Evolutionary conservation across 495 filamentous ascomycete genomes (phyloP).

Genomic region (Talaromyces stipitatus): DNA sequence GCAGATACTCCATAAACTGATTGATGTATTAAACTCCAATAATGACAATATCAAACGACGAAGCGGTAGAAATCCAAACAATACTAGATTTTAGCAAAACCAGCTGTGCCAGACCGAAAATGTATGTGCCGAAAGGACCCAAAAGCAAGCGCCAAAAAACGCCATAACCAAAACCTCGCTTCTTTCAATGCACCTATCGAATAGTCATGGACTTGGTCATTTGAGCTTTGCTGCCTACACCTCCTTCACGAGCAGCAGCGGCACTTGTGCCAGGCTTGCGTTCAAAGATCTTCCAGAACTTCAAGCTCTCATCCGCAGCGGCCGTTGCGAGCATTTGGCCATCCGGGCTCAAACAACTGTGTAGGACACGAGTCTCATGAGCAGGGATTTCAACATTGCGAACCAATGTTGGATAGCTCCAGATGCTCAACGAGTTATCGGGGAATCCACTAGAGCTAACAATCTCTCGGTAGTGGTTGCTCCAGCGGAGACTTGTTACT

Average conservation of each 20-base stretch:
- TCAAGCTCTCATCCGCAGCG: constrained; percentile 91
- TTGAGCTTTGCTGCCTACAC: constrained; percentile 56
- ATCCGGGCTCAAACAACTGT: constrained; percentile 90
- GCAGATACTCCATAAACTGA: not conserved
- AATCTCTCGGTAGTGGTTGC: constrained; percentile 93
- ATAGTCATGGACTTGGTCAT: constrained; percentile 97
- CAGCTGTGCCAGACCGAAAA: not conserved
- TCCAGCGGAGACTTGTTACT: constrained; percentile 93
- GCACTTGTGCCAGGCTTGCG: constrained; percentile 74
- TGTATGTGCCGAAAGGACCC: not conserved
- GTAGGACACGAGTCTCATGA: constrained; percentile 94
- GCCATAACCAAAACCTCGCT: not conserved
- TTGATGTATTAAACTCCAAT: constrained; percentile 6
- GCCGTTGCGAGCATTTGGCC: constrained; percentile 96
- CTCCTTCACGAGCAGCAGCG: constrained; percentile 45
- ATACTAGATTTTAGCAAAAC: not conserved
- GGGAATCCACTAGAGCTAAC: constrained; percentile 95
- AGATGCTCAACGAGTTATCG: constrained; percentile 97
- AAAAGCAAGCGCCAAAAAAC: not conserved
- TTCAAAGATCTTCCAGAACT: constrained; percentile 99
- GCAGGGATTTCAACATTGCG: constrained; percentile 98
- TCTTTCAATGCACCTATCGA: constrained; percentile 48
- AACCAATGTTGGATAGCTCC: constrained; percentile 94
- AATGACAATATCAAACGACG: constrained; percentile 8
- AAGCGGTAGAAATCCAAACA: not conserved